These are phyloP conservation scores for Rosa chinensis DNA, from an alignment of 306 rosid species.

Conservation along the genomic window DNA sequence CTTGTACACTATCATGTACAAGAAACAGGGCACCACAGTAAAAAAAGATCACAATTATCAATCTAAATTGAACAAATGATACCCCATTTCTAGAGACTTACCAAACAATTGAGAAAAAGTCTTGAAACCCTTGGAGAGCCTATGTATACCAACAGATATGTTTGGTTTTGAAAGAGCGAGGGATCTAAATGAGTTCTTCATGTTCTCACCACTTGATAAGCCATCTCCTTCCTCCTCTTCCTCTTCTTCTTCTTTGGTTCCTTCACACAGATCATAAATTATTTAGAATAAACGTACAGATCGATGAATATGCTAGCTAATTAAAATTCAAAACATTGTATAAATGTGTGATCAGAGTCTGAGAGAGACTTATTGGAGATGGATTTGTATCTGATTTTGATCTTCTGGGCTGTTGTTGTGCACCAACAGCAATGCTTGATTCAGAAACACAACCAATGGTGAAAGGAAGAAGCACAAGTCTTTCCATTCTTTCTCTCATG, in stretches of 20 bases:
- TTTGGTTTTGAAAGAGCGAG: constrained; percentile 60
- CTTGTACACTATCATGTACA: constrained; percentile 46
- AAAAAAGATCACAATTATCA: background rate
- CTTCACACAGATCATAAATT: constrained; percentile 27
- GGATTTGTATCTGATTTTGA: constrained; percentile 45
- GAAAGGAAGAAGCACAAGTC: constrained; percentile 90
- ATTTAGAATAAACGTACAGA: background rate
- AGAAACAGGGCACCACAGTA: background rate
- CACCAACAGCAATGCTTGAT: constrained; percentile 74
- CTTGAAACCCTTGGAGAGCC: constrained; percentile 84
- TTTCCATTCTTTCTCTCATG: constrained; percentile 90
- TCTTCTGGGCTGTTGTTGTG: constrained; percentile 57
- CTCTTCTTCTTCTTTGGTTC: constrained; percentile 37
- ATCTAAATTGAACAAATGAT: background rate
- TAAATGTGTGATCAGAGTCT: constrained; percentile 13
- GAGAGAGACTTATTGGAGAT: constrained; percentile 58
- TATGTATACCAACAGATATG: constrained; percentile 55
- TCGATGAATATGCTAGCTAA: constrained; percentile 6
- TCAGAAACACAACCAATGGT: constrained; percentile 86
- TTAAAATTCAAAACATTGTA: background rate
- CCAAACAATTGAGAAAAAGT: constrained; percentile 84
- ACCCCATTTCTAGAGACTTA: constrained; percentile 24
- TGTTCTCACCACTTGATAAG: constrained; percentile 50
- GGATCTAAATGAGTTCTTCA: constrained; percentile 55
- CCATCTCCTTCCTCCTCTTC: constrained; percentile 44